Percentiles rank a stretch among this genome's conserved stretches.
Conservation (phyloP, 257 asterid species). For the Ballota nigra region DNA sequence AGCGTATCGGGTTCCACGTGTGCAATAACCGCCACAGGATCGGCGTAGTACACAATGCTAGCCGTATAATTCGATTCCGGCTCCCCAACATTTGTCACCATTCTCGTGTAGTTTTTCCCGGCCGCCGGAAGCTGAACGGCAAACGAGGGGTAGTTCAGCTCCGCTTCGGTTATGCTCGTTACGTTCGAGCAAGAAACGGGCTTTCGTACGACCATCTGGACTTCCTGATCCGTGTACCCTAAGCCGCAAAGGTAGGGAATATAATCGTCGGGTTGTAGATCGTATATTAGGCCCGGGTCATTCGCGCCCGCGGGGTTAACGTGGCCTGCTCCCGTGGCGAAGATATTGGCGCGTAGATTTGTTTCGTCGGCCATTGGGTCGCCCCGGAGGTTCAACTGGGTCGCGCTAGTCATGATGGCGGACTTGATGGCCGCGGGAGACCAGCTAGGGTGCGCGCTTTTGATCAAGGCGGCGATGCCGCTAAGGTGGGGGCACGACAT, state of each 20-base stretch:
- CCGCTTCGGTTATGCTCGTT: constrained; percentile 31
- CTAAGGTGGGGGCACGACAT: constrained; percentile 57
- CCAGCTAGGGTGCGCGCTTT: constrained; percentile 50
- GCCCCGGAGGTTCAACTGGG: constrained; percentile 12
- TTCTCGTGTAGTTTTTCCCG: constrained; percentile 30
- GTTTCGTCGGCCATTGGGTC: constrained; percentile 35
- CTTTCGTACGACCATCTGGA: constrained; percentile 26
- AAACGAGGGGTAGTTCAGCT: constrained; percentile 48
- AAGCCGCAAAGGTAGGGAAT: constrained; percentile 49
- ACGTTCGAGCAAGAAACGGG: constrained; percentile 22
- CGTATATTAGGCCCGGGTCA: constrained; percentile 51
- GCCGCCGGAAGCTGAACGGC: constrained; percentile 20
- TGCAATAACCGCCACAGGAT: constrained; percentile 12
- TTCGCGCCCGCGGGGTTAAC: constrained; percentile 41
- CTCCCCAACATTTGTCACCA: constrained; percentile 47
- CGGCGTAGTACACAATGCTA: background rate
- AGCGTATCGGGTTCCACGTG: constrained; percentile 25
- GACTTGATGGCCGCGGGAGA: constrained; percentile 57
- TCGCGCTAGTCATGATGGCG: constrained; percentile 47
- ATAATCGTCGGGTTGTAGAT: constrained; percentile 37
- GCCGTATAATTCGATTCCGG: constrained; percentile 26
- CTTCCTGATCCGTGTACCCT: constrained; percentile 29
- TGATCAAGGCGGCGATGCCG: constrained; percentile 49
- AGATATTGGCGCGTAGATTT: constrained; percentile 27
- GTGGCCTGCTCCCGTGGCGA: constrained; percentile 51